phyloP scores from a whole-genome alignment of 2,329 filamentous ascomycete species.

The Boeremia exigua region DNA sequence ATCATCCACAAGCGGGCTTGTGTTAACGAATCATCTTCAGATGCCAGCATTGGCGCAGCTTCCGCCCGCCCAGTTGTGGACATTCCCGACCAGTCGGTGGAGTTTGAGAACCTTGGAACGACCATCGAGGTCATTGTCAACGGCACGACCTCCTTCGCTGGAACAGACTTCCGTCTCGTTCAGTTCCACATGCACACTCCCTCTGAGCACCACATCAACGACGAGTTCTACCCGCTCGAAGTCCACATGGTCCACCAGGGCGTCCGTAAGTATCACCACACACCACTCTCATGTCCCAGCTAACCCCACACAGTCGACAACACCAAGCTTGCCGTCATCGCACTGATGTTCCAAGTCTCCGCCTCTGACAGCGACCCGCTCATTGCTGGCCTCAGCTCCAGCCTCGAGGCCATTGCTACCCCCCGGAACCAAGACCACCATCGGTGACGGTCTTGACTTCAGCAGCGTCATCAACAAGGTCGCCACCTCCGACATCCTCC shows the following conservation, averaged over 20 bases:
- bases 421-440: constrained; percentile 49
- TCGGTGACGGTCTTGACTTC: constrained; percentile 53
- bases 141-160: constrained; percentile 54
- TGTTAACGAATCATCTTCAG: constrained; percentile 23
- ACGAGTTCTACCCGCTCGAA: constrained; percentile 56
- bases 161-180: constrained; percentile 52
- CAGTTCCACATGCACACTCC: constrained; percentile 69
- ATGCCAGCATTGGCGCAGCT: constrained; percentile 41
- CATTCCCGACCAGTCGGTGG: constrained; percentile 53
- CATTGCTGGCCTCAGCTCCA: constrained; percentile 37
- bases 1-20: constrained; percentile 7
- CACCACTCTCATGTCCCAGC: background rate
- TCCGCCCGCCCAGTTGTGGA: constrained; percentile 38
- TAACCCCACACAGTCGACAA: constrained; percentile 35
- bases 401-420: constrained; percentile 48
- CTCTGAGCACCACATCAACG: constrained; percentile 62
- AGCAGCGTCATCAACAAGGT: constrained; percentile 48
- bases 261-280: constrained; percentile 42
- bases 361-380: constrained; percentile 40
- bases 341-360: constrained; percentile 52
- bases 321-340: constrained; percentile 49
- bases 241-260: constrained; percentile 66
- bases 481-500: constrained; percentile 50
- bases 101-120: constrained; percentile 64
- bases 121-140: constrained; percentile 64